Evolutionary conservation across 129 eudicot species (phyloP), one percentile per base, ranked within the genome.

Genomic region (Tagetes patula): DNA sequence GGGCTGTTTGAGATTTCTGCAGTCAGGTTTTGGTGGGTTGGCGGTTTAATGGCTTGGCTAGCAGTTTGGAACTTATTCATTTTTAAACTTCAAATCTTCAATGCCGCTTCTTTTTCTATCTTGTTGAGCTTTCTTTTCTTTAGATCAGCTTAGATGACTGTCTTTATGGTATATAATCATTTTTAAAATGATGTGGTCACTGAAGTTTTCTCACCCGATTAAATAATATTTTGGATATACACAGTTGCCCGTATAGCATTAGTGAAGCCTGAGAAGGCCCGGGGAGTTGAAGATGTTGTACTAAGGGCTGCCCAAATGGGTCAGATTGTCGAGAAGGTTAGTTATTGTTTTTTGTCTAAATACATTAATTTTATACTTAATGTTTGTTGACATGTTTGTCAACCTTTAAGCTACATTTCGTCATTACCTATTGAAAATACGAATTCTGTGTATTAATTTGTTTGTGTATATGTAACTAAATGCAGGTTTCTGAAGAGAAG

Each of bases 211-310:
- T 67, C 14, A 69, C 47, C 47, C 6, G 27, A 3, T 34, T 52
- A 10, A 41, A 49, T 61, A 48, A 48, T 69, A 8, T 69, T 69
- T 13, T 60, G 40, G 7, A 8, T 42, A 27, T 40, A 45, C 81
- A 66, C 61, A 94, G 98, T 94, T 86, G 92, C 98, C 75, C 90
- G 98, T 48, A 94, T 94, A 78, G 98, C 96, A 0, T 84, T 94
- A 73, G 98, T 94, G 70, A 94, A 94, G 82, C 96, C 97, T 65
- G 98, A 94, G 70, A 94, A 94, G 82, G 96, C 98, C 65, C 92
- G 97, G 76, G 97, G 98, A 63, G 98, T 94, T 68, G 98, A 94
- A 76, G 98, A 94, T 81, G 93, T 94, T 72, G 74, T 94, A 47
- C 64, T 94, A 34, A 84, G 98, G 84, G 91, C 98, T 70, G 98